Evolutionary conservation across 2,329 filamentous ascomycete genomes (phyloP).

Genomic region (Botrytis galanthina): DNA sequence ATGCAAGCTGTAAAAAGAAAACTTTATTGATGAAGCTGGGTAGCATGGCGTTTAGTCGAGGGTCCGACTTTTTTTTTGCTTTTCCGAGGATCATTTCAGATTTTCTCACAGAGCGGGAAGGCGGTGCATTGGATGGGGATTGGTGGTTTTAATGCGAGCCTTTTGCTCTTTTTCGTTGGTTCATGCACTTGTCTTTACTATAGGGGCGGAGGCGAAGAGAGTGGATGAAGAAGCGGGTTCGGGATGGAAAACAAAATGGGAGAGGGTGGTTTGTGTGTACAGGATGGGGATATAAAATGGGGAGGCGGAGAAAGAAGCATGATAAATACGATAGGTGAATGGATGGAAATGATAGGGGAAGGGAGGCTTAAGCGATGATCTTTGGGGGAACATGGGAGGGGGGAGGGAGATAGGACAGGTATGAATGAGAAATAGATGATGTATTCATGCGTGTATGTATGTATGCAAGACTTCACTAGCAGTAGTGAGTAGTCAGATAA

Average conservation of each 20-base stretch:
- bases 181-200: conserved; percentile 11
- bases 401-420: not conserved
- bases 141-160: conserved; percentile 2
- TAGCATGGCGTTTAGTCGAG: conserved; percentile 7
- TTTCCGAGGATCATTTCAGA: not conserved
- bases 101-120: not conserved
- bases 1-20: conserved; percentile 13
- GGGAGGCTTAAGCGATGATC: not conserved
- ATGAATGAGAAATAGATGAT: not conserved
- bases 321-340: conserved; percentile 1
- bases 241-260: not conserved
- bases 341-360: not conserved
- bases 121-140: conserved; percentile 11
- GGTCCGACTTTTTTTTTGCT: conserved; percentile 3
- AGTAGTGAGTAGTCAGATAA: not conserved
- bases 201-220: not conserved
- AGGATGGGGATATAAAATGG: not conserved
- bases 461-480: conserved; percentile 5
- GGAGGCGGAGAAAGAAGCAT: not conserved
- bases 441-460: not conserved
- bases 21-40: conserved; percentile 15
- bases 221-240: not conserved
- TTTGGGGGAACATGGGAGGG: not conserved
- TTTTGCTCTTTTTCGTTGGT: conserved; percentile 8
- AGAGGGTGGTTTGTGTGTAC: not conserved